A percentile compares a stretch with the other conserved stretches of the same genome.
Evolutionary conservation across 176 grass and related monocot genomes (phyloP).

Genomic region (Saccharum spontaneum): DNA sequence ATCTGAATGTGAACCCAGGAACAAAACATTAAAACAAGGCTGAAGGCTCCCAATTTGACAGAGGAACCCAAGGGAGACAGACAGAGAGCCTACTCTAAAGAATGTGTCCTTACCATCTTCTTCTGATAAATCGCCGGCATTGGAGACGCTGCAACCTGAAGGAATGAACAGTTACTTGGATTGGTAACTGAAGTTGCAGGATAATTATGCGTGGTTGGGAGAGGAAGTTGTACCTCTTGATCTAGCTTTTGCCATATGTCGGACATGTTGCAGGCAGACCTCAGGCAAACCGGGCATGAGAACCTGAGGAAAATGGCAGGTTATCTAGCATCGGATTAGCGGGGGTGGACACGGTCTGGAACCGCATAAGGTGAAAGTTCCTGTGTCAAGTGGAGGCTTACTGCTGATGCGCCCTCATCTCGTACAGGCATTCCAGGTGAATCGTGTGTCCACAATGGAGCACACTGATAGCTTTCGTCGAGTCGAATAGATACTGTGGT

Average conservation of each 20-base stretch:
- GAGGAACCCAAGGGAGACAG: neutral
- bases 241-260: constrained; percentile 68
- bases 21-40: neutral
- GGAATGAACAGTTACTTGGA: neutral
- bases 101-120: constrained; percentile 62
- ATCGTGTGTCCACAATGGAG: constrained; percentile 73
- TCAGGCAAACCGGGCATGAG: constrained; percentile 77
- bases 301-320: constrained; percentile 37
- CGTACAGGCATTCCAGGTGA: constrained; percentile 67
- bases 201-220: neutral
- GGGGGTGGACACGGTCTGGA: neutral
- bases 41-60: neutral
- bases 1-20: constrained; percentile 25
- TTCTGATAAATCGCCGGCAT: constrained; percentile 72
- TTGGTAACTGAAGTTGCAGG: neutral
- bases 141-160: constrained; percentile 65
- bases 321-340: neutral
- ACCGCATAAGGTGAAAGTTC: neutral
- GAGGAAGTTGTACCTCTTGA: constrained; percentile 52
- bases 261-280: constrained; percentile 77
- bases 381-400: constrained; percentile 24
- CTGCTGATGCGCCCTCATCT: constrained; percentile 66
- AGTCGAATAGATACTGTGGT: constrained; percentile 70
- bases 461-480: constrained; percentile 62
- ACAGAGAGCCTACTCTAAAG: neutral